Percentiles rank a stretch among this genome's conserved stretches.
Evolutionary conservation across 2,329 filamentous ascomycete genomes (phyloP).

Genomic region (Sporothrix curviconia): DNA sequence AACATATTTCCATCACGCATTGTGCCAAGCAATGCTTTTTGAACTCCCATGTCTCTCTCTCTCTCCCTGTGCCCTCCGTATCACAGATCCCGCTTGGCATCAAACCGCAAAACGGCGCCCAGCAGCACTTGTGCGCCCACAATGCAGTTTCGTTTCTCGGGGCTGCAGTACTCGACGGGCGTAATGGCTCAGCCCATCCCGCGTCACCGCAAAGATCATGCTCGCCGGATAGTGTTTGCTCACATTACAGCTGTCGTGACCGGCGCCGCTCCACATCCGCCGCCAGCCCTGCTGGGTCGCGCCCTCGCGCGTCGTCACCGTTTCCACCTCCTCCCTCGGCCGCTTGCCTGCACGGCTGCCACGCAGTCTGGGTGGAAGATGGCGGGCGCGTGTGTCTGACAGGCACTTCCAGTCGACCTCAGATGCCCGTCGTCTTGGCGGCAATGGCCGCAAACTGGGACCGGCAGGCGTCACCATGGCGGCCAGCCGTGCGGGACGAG

Average conservation of each 20-base stretch:
- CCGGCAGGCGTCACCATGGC: conserved; percentile 12
- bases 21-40: too few species aligned
- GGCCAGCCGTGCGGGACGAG: conserved; percentile 45
- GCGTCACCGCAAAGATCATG: conserved; percentile 35
- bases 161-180: conserved; percentile 30
- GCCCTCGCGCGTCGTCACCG: neutral
- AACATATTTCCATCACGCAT: too few species aligned
- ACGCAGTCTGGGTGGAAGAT: conserved; percentile 64
- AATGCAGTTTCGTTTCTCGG: conserved; percentile 30
- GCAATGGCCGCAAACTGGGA: conserved; percentile 49
- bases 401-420: conserved; percentile 50
- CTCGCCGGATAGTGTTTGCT: conserved; percentile 29
- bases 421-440: conserved; percentile 47
- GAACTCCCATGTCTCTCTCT: too few species aligned
- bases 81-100: too few species aligned
- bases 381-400: conserved; percentile 53
- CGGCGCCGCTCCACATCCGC: conserved; percentile 32
- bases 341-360: conserved; percentile 54
- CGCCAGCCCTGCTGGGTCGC: too few species aligned
- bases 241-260: conserved; percentile 33
- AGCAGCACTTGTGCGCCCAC: conserved; percentile 26
- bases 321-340: conserved; percentile 29
- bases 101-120: conserved; percentile 22
- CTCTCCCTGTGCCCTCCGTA: too few species aligned
- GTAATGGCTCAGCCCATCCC: conserved; percentile 33